Evolutionary conservation across 1,139 yeast species (phyloP), one percentile per base, ranked within the genome.

Genomic region (Yamadazyma trypodendri): DNA sequence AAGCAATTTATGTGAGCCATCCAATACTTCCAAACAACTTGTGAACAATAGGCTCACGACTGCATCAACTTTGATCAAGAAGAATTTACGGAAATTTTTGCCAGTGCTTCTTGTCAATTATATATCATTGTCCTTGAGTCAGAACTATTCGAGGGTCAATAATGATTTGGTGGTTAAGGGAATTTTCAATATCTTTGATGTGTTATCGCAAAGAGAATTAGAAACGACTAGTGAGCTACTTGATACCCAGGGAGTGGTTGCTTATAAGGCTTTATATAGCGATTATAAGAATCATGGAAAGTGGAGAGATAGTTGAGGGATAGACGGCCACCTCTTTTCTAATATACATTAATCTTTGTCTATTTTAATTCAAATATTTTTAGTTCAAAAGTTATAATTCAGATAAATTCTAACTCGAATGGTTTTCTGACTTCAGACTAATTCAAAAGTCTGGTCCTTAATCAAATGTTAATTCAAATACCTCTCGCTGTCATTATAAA

Each of bases 241-340:
- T 52, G 97, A 90, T 50, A 58, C 67, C 18, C 75, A 85, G 31
- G 86, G 95, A 1, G 75, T 85, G 46, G 72, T 81, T 2, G 78
- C 82, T 49, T 84, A 81, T 66, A 81, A 76, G 54, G 65, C 77
- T 0, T 53, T 89, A 31, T 87, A 84, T 51, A 76, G 77, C 6
- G 88, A 84, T 45, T 92, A 88, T 61, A 78, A 77, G 56, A 80
- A 76, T 49, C 74, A 73, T 46, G 96, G 96, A 39, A 87, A 84
- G 58, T 90, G 97, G 97, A 79, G 65, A 42, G 88, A 80, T 45
- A 72, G 70, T 39, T 73, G 58, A 41, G 30, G 44, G 11, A 11
- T 16, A 12, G 16, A 22, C 21, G 28, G 33, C 14, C 13, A 28
- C 21, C 36, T 13, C 13, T 24, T 12, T 24, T 11, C 17, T 28